These are phyloP conservation scores for Aspergillus novoparasiticus DNA, from an alignment of 2,329 filamentous ascomycete genomes.

Conservation along the genomic window DNA sequence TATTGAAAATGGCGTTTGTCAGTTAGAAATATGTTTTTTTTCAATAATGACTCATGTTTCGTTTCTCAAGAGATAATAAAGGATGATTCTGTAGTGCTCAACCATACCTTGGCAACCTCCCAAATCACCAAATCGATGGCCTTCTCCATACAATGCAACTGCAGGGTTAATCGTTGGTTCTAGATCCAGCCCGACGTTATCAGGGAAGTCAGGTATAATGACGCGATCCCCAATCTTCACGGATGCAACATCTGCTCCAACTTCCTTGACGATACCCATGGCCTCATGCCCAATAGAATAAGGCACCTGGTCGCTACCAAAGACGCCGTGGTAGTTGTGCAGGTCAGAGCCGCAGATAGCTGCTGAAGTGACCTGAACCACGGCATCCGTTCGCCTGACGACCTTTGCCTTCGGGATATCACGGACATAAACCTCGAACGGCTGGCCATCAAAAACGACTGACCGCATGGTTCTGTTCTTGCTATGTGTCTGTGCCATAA, in stretches of 20 bases:
- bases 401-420: background rate
- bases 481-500: background rate
- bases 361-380: background rate
- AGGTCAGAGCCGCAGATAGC: slow-evolving; percentile 5
- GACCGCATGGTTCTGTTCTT: background rate
- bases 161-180: background rate
- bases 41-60: background rate
- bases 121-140: background rate
- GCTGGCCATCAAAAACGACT: background rate
- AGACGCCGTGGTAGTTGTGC: slow-evolving; percentile 1
- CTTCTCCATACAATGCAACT: background rate
- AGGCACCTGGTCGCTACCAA: background rate
- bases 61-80: background rate
- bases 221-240: slow-evolving; percentile 4
- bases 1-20: background rate
- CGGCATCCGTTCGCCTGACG: background rate
- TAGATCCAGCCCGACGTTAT: background rate
- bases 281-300: slow-evolving; percentile 1
- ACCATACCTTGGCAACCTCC: background rate
- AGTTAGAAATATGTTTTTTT: background rate
- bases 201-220: background rate
- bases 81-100: background rate
- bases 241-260: background rate
- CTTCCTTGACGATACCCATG: background rate
- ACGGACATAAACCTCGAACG: background rate